These are phyloP conservation scores for Penicillium canescens DNA, from an alignment of 495 filamentous ascomycete species.

Conservation along the genomic window DNA sequence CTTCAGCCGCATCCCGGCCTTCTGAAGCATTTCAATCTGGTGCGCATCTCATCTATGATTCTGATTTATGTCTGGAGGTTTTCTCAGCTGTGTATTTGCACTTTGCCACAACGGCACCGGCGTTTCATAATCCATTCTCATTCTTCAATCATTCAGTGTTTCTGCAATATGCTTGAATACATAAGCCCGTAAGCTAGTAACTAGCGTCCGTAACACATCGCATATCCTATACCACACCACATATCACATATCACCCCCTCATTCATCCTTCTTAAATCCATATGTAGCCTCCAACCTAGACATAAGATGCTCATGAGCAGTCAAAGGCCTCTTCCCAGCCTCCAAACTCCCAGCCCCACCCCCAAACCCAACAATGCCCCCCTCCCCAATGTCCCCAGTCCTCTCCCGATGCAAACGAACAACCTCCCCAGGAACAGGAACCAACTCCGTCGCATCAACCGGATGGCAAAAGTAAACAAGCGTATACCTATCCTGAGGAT, in stretches of 20 bases:
- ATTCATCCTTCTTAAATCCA: constrained; percentile 41
- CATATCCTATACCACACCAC: no score
- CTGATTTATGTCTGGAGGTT: constrained; percentile 18
- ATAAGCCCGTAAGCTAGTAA: not conserved
- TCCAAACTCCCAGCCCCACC: constrained; percentile 38
- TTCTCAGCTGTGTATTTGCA: constrained; percentile 4
- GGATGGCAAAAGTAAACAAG: constrained; percentile 95
- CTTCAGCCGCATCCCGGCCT: constrained; percentile 7
- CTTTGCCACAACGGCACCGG: constrained; percentile 10
- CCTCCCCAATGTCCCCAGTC: constrained; percentile 20
- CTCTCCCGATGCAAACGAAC: constrained; percentile 44
- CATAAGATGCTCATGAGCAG: constrained; percentile 81
- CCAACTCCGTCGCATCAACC: constrained; percentile 65
- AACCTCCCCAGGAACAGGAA: constrained; percentile 69
- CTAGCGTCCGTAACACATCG: no score
- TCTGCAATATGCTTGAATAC: constrained; percentile 8
- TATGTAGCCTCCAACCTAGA: constrained; percentile 77
- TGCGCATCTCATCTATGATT: constrained; percentile 18
- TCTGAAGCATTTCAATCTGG: constrained; percentile 16
- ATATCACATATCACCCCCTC: not conserved
- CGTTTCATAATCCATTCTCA: constrained; percentile 9
- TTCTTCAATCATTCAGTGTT: not conserved
- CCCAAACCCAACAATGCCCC: constrained; percentile 42
- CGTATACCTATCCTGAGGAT: constrained; percentile 74
- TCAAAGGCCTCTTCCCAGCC: constrained; percentile 62